Evolutionary conservation across 257 asterid genomes (phyloP), one percentile per base, ranked within the genome.

Genomic region (Plantago ovata): DNA sequence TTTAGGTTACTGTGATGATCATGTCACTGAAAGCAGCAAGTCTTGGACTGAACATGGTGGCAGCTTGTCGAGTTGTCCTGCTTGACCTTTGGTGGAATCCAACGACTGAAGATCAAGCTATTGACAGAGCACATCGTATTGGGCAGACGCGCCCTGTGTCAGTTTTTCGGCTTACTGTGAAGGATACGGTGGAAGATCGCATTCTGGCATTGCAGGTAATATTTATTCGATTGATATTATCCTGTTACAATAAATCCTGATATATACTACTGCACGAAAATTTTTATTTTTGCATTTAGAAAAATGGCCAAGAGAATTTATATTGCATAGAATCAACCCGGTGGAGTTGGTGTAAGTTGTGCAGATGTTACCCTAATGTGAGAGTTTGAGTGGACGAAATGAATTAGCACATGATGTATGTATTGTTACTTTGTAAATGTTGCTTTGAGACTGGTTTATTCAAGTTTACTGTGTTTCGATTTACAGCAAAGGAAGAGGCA

Each of bases 51-150:
- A 92, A 92, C 81, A 84, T 92, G 98, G 98, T 92, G 58, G 95
- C 95, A 5, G 98, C 97, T 67, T 92, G 87, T 69, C 86, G 81
- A 55, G 98, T 92, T 42, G 68, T 92, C 66, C 93, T 92, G 66
- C 82, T 92, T 68, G 98, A 92, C 77, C 95, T 88, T 11, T 92
- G 98, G 98, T 92, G 98, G 98, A 92, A 92, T 72, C 98, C 98
- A 32, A 88, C 97, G 1, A 92, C 98, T 36, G 98, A 92, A 77
- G 98, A 92, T 81, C 98, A 92, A 80, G 97, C 98, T 42, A 86
- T 92, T 38, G 98, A 92, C 65, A 68, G 98, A 65, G 98, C 98
- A 13, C 98, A 92, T 75, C 87, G 98, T 60, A 92, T 92, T 41
- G 97, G 98, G 33, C 98, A 92, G 81, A 84, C 74, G 14, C 94